Conservation (phyloP, 495 filamentous ascomycete species). For the Neurospora sp. region DNA sequence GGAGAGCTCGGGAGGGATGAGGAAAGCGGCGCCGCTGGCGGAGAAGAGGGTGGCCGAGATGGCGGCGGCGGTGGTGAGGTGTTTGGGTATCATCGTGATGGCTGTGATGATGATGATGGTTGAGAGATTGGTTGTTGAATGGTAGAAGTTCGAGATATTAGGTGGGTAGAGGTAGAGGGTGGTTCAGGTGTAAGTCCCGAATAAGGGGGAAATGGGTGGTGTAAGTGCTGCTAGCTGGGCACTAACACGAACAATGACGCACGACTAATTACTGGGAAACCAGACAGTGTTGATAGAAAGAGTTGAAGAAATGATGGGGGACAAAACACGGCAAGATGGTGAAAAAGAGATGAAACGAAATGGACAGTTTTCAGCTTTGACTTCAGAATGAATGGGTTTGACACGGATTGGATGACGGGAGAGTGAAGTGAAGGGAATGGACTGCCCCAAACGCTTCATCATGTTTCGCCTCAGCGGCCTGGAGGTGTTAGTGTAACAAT, state of each 20-base stretch:
- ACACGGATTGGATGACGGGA: not conserved
- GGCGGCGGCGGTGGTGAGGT: conserved; percentile 15
- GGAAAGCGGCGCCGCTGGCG: conserved; percentile 14
- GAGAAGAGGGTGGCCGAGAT: conserved; percentile 11
- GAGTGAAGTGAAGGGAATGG: not conserved
- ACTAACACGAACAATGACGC: not conserved
- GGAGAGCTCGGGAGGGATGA: conserved; percentile 17
- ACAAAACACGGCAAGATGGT: not conserved
- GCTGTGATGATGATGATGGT: not conserved
- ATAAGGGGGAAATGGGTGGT: not conserved
- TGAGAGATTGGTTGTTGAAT: not conserved
- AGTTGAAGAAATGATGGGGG: not conserved
- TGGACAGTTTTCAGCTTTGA: not conserved
- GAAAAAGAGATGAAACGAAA: not conserved
- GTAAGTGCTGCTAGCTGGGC: not conserved
- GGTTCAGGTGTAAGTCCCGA: not conserved
- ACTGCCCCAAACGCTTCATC: not conserved
- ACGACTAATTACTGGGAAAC: not conserved
- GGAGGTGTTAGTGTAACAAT: not conserved
- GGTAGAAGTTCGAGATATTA: not conserved
- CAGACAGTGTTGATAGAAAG: not conserved
- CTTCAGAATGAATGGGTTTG: not conserved
- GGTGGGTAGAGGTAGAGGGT: not conserved
- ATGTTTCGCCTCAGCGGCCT: not conserved
- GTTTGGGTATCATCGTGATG: conserved; percentile 19